These are phyloP conservation scores for Pichia kluyveri DNA, from an alignment of 805 yeast genomes.

Conservation along the genomic window DNA sequence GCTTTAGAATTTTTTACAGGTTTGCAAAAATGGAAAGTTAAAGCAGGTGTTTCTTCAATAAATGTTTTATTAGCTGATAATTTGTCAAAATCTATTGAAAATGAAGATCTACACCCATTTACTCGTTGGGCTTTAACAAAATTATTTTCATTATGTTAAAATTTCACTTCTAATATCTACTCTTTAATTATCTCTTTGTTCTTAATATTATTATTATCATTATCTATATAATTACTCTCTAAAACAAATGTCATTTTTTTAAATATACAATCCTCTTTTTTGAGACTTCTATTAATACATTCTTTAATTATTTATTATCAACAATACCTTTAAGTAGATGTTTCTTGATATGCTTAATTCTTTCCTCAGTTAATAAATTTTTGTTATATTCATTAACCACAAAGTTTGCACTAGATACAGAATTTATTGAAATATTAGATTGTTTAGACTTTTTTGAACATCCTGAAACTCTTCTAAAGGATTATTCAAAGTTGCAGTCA, in stretches of 20 bases:
- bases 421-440: neutral
- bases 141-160: constrained; percentile 18
- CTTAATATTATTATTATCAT: neutral
- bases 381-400: constrained; percentile 10
- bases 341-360: constrained; percentile 18
- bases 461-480: neutral
- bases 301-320: neutral
- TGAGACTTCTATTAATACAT: no score
- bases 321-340: constrained; percentile 13
- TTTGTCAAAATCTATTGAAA: constrained; percentile 4
- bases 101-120: constrained; percentile 20
- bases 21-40: constrained; percentile 28
- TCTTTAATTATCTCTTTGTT: neutral
- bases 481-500: neutral
- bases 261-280: no score
- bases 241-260: no score
- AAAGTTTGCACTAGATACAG: constrained; percentile 3
- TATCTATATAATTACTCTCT: no score
- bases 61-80: constrained; percentile 7
- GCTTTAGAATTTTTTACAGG: constrained; percentile 67
- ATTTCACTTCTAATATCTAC: neutral
- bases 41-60: constrained; percentile 10
- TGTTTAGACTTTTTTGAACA: neutral
- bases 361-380: constrained; percentile 16
- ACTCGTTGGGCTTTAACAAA: constrained; percentile 17